Conservation (phyloP, 2,329 filamentous ascomycete genomes). For the Cucurbitaria berberidis region DNA sequence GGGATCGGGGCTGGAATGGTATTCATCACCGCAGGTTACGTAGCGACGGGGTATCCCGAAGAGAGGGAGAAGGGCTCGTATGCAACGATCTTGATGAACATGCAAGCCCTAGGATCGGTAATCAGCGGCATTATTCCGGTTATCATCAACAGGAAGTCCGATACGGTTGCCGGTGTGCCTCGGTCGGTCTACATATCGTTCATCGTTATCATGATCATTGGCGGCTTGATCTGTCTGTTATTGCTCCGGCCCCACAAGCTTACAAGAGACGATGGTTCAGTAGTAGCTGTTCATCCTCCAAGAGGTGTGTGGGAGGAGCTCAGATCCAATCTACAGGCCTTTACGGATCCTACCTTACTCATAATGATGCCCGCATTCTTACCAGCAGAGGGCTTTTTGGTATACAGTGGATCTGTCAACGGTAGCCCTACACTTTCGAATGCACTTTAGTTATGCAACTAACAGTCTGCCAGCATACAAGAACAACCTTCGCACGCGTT, state of each 20-base stretch:
- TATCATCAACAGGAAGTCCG: slow-evolving; percentile 38
- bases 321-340: slow-evolving; percentile 32
- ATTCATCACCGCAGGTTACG: slow-evolving; percentile 41
- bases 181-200: slow-evolving; percentile 40
- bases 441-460: background rate
- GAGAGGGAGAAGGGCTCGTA: slow-evolving; percentile 39
- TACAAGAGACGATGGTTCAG: slow-evolving; percentile 37
- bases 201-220: slow-evolving; percentile 37
- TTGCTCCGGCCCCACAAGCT: slow-evolving; percentile 38
- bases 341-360: slow-evolving; percentile 34
- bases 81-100: slow-evolving; percentile 40
- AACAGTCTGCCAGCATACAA: slow-evolving; percentile 27
- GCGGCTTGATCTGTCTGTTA: slow-evolving; percentile 31
- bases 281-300: slow-evolving; percentile 35
- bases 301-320: slow-evolving; percentile 36
- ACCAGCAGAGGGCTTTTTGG: slow-evolving; percentile 37
- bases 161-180: slow-evolving; percentile 38
- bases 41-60: slow-evolving; percentile 40
- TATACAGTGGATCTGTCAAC: slow-evolving; percentile 43
- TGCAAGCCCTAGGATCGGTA: slow-evolving; percentile 38
- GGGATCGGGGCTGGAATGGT: slow-evolving; percentile 44
- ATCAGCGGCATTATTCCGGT: slow-evolving; percentile 42
- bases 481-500: slow-evolving; percentile 37
- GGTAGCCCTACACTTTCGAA: slow-evolving; percentile 20
- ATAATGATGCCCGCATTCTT: slow-evolving; percentile 41